Percentiles rank a stretch among this genome's conserved stretches.
These are phyloP conservation scores for Brassica nigra DNA, from an alignment of 345 rosid genomes.

Conservation along the genomic window DNA sequence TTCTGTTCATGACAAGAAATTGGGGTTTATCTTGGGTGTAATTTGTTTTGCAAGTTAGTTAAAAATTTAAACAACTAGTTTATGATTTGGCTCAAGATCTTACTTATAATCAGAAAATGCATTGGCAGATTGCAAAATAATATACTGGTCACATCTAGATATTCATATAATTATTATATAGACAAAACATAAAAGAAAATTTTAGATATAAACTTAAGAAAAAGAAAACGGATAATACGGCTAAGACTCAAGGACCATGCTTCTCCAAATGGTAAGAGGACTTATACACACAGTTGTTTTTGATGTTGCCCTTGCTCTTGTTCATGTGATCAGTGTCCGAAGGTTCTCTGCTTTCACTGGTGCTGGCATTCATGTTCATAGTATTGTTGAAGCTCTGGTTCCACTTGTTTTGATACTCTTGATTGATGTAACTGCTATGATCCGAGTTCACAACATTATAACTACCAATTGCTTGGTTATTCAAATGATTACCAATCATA, in stretches of 20 bases:
- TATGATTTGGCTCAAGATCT: neutral
- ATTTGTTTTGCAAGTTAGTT: conserved; percentile 2
- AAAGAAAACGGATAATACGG: neutral
- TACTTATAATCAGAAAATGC: neutral
- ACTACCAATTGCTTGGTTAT: conserved; percentile 5
- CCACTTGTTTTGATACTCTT: neutral
- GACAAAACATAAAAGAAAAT: too few species aligned
- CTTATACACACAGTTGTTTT: neutral
- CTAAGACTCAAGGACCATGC: conserved; percentile 5
- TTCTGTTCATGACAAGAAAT: neutral
- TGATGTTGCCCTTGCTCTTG: neutral
- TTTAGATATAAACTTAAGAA: neutral
- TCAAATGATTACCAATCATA: conserved; percentile 12
- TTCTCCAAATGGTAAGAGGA: neutral
- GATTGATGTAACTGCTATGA: neutral
- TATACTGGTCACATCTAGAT: neutral
- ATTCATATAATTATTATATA: too few species aligned
- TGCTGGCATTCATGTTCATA: neutral
- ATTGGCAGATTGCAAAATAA: neutral
- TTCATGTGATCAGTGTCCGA: neutral
- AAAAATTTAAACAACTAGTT: neutral
- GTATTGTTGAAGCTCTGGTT: neutral
- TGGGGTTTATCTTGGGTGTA: neutral
- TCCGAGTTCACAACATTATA: neutral
- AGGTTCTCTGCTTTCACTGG: conserved; percentile 17